These are phyloP conservation scores for Mycena galericulata DNA, from an alignment of 768 basidiomycete species.

Conservation along the genomic window DNA sequence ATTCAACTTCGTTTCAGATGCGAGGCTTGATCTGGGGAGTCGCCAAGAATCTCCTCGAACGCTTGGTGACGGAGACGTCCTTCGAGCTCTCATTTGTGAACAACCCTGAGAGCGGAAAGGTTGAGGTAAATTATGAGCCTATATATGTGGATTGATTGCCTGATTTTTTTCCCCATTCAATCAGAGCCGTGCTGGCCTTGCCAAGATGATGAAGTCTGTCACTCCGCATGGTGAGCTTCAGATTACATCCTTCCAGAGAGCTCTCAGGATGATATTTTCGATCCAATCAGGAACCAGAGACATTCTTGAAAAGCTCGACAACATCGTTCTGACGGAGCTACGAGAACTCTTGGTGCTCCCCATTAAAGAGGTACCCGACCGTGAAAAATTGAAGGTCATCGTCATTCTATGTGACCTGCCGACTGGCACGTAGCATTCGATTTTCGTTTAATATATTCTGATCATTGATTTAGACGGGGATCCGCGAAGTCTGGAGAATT, in stretches of 20 bases:
- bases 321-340: conserved; percentile 4
- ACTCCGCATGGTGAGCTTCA: background rate
- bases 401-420: conserved; percentile 1
- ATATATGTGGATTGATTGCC: background rate
- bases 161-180: background rate
- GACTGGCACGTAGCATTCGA: background rate
- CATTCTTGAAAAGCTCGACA: conserved; percentile 9
- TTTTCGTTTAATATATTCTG: background rate
- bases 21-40: conserved; percentile 7
- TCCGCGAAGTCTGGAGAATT: conserved; percentile 11
- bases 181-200: background rate
- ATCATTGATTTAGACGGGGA: background rate
- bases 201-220: background rate
- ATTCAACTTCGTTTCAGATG: background rate
- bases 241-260: background rate
- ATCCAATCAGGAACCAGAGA: background rate
- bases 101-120: conserved; percentile 5
- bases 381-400: background rate
- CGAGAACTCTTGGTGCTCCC: conserved; percentile 7
- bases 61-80: conserved; percentile 1
- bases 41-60: conserved; percentile 9
- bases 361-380: background rate
- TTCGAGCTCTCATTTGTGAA: conserved; percentile 8
- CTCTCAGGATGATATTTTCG: background rate
- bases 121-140: background rate